Evolutionary conservation across 2,329 filamentous ascomycete species (phyloP), one percentile per base, ranked within the genome.

Genomic region (Aspergillus aculeatus): DNA sequence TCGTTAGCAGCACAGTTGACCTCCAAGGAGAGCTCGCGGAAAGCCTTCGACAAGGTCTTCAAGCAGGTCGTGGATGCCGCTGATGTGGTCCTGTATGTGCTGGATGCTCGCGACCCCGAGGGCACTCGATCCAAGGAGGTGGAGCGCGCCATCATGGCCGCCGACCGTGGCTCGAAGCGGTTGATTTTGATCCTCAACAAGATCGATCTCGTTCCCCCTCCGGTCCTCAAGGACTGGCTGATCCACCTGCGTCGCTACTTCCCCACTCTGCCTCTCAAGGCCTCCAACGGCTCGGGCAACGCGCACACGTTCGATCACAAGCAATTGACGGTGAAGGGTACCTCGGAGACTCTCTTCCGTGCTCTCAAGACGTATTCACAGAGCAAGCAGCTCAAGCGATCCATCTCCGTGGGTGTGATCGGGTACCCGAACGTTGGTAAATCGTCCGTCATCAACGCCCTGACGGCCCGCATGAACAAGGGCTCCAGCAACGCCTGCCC

Each of bases 381-480:
- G 59, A 85, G 85, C 62, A 90, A 90, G 69, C 89, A 96, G 73
- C 81, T 97, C 66, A 96, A 96, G 83, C 89, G 93, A 58, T 89
- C 92, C 56, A 87, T 96, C 69, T 93, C 91, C 21, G 93, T 97
- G 62, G 93, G 93, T 65, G 91, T 97, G 63, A 96, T 97, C 68
- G 93, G 93, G 29, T 97, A 96, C 76, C 93, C 93, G 69, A 97
- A 97, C 74, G 93, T 96, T 61, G 93, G 93, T 73, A 97, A 97
- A 81, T 96, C 92, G 29, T 96, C 92, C 54, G 92, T 97, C 70
- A 96, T 97, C 83, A 97, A 97, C 76, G 91, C 92, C 16, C 86
- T 97, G 58, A 89, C 92, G 21, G 87, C 90, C 41, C 86, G 91
- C 41, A 81, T 96, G 67, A 87, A 85, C 70, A 82, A 83, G 65